Conservation (phyloP, 495 filamentous ascomycete genomes). For the Aspergillus sclerotiicarbonarius region DNA sequence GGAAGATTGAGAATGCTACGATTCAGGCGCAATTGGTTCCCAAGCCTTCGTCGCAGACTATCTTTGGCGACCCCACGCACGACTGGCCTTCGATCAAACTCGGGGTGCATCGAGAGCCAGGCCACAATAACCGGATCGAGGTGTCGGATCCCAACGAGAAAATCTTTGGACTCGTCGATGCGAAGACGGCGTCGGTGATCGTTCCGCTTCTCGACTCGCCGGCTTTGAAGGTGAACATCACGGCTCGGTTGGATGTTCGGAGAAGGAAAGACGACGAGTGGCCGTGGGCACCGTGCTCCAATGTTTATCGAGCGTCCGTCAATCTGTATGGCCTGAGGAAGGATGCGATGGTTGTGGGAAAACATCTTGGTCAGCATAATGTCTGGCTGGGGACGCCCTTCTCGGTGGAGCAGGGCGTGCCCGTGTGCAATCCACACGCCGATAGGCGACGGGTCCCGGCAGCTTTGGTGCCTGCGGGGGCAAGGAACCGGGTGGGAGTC, state of each 20-base stretch:
- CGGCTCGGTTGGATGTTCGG: constrained; percentile 63
- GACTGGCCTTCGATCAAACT: constrained; percentile 76
- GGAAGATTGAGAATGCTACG: constrained; percentile 66
- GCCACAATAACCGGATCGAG: constrained; percentile 56
- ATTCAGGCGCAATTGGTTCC: constrained; percentile 69
- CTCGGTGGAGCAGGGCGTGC: constrained; percentile 60
- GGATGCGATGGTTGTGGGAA: constrained; percentile 60
- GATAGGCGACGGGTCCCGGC: constrained; percentile 41
- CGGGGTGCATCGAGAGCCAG: constrained; percentile 53
- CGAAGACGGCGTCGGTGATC: constrained; percentile 63
- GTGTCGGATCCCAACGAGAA: constrained; percentile 67
- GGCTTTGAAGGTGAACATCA: constrained; percentile 58
- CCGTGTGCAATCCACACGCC: constrained; percentile 67
- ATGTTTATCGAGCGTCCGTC: constrained; percentile 57
- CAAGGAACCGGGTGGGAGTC: constrained; percentile 29
- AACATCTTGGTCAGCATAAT: constrained; percentile 59
- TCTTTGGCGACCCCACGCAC: constrained; percentile 32
- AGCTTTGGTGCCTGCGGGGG: constrained; percentile 18
- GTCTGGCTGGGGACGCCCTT: constrained; percentile 64
- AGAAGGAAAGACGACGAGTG: constrained; percentile 54
- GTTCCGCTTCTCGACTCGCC: constrained; percentile 67
- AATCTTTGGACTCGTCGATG: constrained; percentile 73
- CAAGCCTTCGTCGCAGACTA: constrained; percentile 55
- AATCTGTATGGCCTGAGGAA: constrained; percentile 79
- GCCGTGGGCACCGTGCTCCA: constrained; percentile 52